These are phyloP conservation scores for Neltuma alba DNA, from an alignment of 306 rosid genomes.

Conservation along the genomic window DNA sequence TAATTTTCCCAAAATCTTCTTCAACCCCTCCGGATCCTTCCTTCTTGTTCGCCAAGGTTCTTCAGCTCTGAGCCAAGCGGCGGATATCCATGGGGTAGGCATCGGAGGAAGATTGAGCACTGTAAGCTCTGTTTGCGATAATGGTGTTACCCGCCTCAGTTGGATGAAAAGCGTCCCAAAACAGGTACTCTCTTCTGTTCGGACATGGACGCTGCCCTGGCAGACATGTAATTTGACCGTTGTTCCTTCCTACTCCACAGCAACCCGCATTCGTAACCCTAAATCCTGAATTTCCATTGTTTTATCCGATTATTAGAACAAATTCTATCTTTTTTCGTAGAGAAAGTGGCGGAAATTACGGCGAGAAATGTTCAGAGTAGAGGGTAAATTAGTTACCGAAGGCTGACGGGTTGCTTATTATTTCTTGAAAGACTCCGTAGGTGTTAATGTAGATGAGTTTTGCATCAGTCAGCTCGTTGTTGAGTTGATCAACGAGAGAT, in stretches of 20 bases:
- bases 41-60: neutral
- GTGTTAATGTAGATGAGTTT: constrained; percentile 70
- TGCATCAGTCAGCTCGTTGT: constrained; percentile 60
- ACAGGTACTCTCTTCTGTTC: constrained; percentile 68
- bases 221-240: constrained; percentile 88
- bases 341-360: neutral
- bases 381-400: constrained; percentile 54
- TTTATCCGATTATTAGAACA: neutral
- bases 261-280: constrained; percentile 66
- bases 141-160: constrained; percentile 70
- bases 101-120: constrained; percentile 67
- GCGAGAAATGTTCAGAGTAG: neutral
- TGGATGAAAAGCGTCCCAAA: constrained; percentile 98
- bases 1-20: neutral
- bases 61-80: constrained; percentile 62
- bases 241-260: constrained; percentile 94
- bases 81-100: constrained; percentile 82
- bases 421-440: constrained; percentile 73
- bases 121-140: constrained; percentile 69
- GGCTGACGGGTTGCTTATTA: constrained; percentile 62
- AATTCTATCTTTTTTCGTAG: neutral
- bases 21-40: neutral
- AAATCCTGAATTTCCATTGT: constrained; percentile 57
- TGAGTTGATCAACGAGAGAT: constrained; percentile 62
- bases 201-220: constrained; percentile 79